These are phyloP conservation scores for Penicillium macrosclerotiorum DNA, from an alignment of 495 filamentous ascomycete species.

Conservation along the genomic window DNA sequence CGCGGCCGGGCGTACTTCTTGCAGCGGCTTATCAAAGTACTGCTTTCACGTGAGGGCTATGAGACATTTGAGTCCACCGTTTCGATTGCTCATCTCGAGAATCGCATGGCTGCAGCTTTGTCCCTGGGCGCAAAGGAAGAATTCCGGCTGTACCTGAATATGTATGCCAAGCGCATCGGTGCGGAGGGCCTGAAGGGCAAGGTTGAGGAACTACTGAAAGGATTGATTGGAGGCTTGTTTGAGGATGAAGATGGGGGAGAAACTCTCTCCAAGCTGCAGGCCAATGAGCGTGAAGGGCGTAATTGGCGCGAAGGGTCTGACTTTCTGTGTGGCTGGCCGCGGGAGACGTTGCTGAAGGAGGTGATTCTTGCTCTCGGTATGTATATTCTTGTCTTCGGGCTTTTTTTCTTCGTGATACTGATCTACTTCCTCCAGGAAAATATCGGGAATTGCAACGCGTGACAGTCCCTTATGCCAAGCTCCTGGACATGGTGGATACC, in stretches of 20 bases:
- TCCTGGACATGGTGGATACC: conserved; percentile 60
- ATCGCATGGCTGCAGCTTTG: conserved; percentile 84
- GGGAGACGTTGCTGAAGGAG: conserved; percentile 78
- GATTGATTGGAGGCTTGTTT: conserved; percentile 69
- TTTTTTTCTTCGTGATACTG: conserved; percentile 26
- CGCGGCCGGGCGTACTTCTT: conserved; percentile 86
- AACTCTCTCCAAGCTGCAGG: conserved; percentile 48
- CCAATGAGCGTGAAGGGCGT: conserved; percentile 57
- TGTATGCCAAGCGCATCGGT: conserved; percentile 95
- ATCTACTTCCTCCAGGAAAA: conserved; percentile 75
- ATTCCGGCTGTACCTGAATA: conserved; percentile 85
- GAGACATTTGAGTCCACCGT: conserved; percentile 89
- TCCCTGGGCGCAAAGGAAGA: conserved; percentile 84
- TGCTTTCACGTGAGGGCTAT: conserved; percentile 83
- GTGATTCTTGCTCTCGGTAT: conserved; percentile 90
- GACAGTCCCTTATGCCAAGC: conserved; percentile 83
- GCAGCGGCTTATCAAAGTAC: conserved; percentile 81
- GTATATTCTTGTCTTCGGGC: conserved; percentile 26
- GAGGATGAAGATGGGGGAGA: conserved; percentile 48
- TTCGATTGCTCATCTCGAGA: conserved; percentile 93
- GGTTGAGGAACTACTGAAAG: conserved; percentile 85
- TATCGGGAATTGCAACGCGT: conserved; percentile 87
- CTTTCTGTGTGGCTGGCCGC: conserved; percentile 81
- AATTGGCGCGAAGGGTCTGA: conserved; percentile 50
- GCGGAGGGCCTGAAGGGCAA: conserved; percentile 83